Percentiles rank a stretch among this genome's conserved stretches.
Conservation (phyloP, 805 yeast species). For the Cyberlindnera mississippiensis region DNA sequence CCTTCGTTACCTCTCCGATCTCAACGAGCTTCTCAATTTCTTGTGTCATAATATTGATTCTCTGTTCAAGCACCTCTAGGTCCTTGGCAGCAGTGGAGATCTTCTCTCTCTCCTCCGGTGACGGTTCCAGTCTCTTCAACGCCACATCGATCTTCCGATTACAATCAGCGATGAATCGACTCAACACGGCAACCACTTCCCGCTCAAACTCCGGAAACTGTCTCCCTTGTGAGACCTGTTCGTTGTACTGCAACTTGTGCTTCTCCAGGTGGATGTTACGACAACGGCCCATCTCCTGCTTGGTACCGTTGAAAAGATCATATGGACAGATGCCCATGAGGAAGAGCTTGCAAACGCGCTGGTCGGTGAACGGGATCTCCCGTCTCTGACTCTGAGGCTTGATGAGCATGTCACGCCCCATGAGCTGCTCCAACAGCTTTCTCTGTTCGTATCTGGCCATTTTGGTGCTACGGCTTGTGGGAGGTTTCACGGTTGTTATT, state of each 20-base stretch:
- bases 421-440: slow-evolving; percentile 68
- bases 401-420: slow-evolving; percentile 55
- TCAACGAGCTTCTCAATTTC: slow-evolving; percentile 55
- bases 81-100: slow-evolving; percentile 52
- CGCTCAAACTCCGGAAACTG: slow-evolving; percentile 43
- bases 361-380: slow-evolving; percentile 44
- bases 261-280: slow-evolving; percentile 72
- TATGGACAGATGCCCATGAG: slow-evolving; percentile 85
- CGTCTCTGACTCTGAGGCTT: slow-evolving; percentile 37
- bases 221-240: slow-evolving; percentile 37
- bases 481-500: neutral
- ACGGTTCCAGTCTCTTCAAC: slow-evolving; percentile 59
- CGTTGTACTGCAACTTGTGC: slow-evolving; percentile 65
- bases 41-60: slow-evolving; percentile 61
- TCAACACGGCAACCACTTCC: slow-evolving; percentile 44
- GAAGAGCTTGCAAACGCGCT: slow-evolving; percentile 72
- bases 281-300: slow-evolving; percentile 78
- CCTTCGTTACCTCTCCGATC: slow-evolving; percentile 46
- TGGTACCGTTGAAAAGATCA: slow-evolving; percentile 77
- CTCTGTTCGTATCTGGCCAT: slow-evolving; percentile 68
- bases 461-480: too few species aligned
- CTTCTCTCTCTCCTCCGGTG: slow-evolving; percentile 67
- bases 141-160: slow-evolving; percentile 63
- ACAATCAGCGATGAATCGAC: slow-evolving; percentile 59
- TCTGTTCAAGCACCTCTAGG: slow-evolving; percentile 56